Evolutionary conservation across 129 eudicot species (phyloP).

Genomic region (Lonicera japonica): DNA sequence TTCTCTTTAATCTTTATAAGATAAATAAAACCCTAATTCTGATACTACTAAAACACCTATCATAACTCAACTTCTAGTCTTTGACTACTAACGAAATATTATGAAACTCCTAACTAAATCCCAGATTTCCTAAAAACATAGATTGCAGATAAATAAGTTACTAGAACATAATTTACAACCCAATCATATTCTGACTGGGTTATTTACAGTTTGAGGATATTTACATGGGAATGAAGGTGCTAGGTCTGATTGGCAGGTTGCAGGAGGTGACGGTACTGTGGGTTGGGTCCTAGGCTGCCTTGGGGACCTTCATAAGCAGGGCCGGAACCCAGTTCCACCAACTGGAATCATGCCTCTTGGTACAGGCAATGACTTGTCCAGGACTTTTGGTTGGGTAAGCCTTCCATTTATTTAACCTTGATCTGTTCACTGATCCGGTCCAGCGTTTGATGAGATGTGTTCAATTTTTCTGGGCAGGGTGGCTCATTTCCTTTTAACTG

Average conservation of each 20-base stretch:
- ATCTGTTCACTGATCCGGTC: constrained; percentile 1
- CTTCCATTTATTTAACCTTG: not conserved
- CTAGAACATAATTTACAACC: too few relatives aligned
- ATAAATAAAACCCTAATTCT: too few relatives aligned
- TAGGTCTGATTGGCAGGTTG: constrained; percentile 55
- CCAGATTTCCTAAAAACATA: too few relatives aligned
- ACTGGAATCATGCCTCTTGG: constrained; percentile 92
- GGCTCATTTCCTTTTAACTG: constrained; percentile 96
- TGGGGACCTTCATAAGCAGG: constrained; percentile 77
- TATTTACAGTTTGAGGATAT: too few relatives aligned
- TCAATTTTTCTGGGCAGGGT: constrained; percentile 44
- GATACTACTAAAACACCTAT: too few relatives aligned
- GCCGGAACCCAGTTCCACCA: constrained; percentile 81
- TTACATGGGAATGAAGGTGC: constrained; percentile 3
- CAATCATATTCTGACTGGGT: too few relatives aligned
- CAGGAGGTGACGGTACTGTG: constrained; percentile 99
- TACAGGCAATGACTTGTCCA: constrained; percentile 93
- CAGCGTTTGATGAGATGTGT: constrained; percentile 17
- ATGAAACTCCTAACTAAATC: too few relatives aligned
- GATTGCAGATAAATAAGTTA: too few relatives aligned
- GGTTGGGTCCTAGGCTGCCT: constrained; percentile 97
- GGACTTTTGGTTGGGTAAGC: constrained; percentile 98
- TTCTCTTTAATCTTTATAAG: too few relatives aligned
- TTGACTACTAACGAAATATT: too few relatives aligned
- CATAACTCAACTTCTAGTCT: too few relatives aligned